Evolutionary conservation across 305 asterid species (phyloP).

Genomic region (Solanum chacoense): DNA sequence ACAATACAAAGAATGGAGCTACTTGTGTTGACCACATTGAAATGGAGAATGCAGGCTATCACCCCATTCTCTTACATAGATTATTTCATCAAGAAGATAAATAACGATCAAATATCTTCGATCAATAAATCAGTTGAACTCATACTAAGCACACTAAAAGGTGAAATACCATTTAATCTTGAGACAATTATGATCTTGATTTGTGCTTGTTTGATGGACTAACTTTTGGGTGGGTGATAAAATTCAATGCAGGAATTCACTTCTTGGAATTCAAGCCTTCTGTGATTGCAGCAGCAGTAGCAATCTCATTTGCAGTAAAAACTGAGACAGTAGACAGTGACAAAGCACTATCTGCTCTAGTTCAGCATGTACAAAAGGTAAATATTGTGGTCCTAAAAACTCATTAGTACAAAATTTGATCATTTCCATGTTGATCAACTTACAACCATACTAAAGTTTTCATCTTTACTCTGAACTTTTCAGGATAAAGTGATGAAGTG

Average conservation of each 20-base stretch:
- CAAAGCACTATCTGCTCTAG: constrained; percentile 34
- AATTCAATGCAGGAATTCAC: constrained; percentile 65
- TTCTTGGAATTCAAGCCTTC: constrained; percentile 81
- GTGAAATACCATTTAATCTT: constrained; percentile 12
- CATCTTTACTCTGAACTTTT: background rate
- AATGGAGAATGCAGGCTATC: constrained; percentile 59
- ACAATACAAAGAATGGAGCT: constrained; percentile 69
- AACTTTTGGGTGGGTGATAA: constrained; percentile 10
- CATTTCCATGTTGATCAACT: constrained; percentile 1
- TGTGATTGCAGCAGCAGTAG: constrained; percentile 78
- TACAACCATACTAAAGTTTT: background rate
- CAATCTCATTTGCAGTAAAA: constrained; percentile 38
- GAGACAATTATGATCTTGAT: background rate
- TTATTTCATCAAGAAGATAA: constrained; percentile 42
- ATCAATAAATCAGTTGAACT: constrained; percentile 37
- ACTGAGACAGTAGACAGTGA: constrained; percentile 36
- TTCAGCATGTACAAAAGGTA: constrained; percentile 44
- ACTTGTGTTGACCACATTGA: constrained; percentile 37
- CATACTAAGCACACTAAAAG: constrained; percentile 43
- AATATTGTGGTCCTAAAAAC: constrained; percentile 14
- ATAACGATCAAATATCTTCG: constrained; percentile 11
- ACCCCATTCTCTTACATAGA: constrained; percentile 64
- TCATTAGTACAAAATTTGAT: background rate
- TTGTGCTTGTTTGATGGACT: background rate
- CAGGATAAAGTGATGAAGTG: constrained; percentile 62